Evolutionary conservation across 2,329 filamentous ascomycete genomes (phyloP).

Genomic region (Phoma herbarum): DNA sequence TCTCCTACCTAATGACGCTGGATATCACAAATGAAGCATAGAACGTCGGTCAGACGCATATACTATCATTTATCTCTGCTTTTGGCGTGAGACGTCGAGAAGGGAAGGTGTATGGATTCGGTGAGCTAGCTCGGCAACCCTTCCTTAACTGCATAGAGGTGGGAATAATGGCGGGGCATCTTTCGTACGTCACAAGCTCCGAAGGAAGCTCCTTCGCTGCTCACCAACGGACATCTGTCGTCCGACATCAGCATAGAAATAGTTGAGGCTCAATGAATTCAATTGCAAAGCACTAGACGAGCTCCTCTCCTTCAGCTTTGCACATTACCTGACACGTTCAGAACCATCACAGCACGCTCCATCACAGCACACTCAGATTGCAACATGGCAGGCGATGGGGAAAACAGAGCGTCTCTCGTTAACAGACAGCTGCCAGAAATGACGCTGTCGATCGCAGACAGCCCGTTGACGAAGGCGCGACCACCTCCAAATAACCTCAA

Average conservation of each 20-base stretch:
- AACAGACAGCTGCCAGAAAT: conserved; percentile 59
- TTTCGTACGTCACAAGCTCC: conserved; percentile 11
- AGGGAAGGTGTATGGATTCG: not conserved
- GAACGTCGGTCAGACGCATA: not conserved
- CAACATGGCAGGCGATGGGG: conserved; percentile 48
- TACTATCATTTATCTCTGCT: not conserved
- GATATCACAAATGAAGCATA: too few species aligned
- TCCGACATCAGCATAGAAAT: conserved; percentile 18
- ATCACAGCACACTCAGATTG: not conserved
- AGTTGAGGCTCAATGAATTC: conserved; percentile 1
- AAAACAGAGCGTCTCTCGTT: conserved; percentile 56
- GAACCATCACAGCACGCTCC: not conserved
- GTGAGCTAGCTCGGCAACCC: conserved; percentile 11
- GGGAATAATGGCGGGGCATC: conserved; percentile 12
- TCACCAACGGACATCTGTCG: conserved; percentile 19
- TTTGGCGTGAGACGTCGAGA: not conserved
- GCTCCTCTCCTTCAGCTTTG: not conserved
- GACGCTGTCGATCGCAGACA: conserved; percentile 58
- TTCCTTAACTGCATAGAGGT: not conserved
- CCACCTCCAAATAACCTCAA: conserved; percentile 55
- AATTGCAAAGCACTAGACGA: not conserved
- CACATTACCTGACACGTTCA: too few species aligned
- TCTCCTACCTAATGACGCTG: not conserved
- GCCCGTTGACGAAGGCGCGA: conserved; percentile 54
- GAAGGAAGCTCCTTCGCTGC: conserved; percentile 13